Evolutionary conservation across 2,329 filamentous ascomycete species (phyloP).

Genomic region (Parafenestella ontariensis): DNA sequence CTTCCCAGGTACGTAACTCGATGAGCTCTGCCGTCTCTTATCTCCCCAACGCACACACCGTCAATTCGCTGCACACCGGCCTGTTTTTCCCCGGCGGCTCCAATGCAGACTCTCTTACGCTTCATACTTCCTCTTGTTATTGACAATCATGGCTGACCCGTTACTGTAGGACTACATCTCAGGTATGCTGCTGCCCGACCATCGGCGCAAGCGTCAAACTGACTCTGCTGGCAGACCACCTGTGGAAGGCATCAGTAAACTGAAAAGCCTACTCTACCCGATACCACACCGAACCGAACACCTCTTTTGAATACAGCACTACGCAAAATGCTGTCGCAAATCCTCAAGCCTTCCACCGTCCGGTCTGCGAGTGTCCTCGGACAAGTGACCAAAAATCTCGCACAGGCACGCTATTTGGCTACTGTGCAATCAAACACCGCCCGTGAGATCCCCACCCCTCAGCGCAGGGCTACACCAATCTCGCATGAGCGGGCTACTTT

Average conservation of each 20-base stretch:
- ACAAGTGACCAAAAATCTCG: slow-evolving; percentile 55
- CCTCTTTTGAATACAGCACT: slow-evolving; percentile 23
- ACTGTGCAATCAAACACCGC: slow-evolving; percentile 74
- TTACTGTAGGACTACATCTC: slow-evolving; percentile 67
- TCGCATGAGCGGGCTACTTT: slow-evolving; percentile 85
- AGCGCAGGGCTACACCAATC: slow-evolving; percentile 69
- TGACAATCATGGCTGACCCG: slow-evolving; percentile 45
- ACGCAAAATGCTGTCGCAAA: slow-evolving; percentile 61
- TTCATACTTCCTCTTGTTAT: slow-evolving; percentile 6
- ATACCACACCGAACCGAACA: slow-evolving; percentile 7
- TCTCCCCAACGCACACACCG: slow-evolving; percentile 39
- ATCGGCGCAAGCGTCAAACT: slow-evolving; percentile 29
- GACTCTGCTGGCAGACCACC: slow-evolving; percentile 60
- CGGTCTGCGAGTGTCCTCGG: slow-evolving; percentile 52
- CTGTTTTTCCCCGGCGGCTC: slow-evolving; percentile 8
- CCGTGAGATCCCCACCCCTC: slow-evolving; percentile 68
- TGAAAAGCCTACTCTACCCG: slow-evolving; percentile 51
- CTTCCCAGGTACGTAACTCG: slow-evolving; percentile 58
- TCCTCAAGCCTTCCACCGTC: slow-evolving; percentile 60
- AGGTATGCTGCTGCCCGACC: slow-evolving; percentile 52
- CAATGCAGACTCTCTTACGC: slow-evolving; percentile 9
- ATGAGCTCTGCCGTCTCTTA: slow-evolving; percentile 32
- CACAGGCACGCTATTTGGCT: slow-evolving; percentile 63
- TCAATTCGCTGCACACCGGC: slow-evolving; percentile 32
- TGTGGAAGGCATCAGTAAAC: slow-evolving; percentile 72